phyloP scores from a whole-genome alignment of 306 rosid species.

The Pueraria montana region DNA sequence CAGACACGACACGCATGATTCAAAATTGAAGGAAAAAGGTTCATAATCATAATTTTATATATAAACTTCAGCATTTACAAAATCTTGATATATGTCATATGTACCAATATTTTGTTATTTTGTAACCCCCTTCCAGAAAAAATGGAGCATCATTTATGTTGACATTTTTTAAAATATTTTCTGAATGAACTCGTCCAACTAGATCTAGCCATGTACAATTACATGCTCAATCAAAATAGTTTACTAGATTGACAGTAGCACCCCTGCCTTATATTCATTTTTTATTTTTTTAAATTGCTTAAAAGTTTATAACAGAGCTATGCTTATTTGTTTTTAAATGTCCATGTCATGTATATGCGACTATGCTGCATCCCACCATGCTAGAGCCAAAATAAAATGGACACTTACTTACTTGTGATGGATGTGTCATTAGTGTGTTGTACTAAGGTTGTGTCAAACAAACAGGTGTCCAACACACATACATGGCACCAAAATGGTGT shows the following conservation, averaged over 20 bases:
- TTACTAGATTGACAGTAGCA: background rate
- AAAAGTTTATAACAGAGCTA: background rate
- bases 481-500: background rate
- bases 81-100: background rate
- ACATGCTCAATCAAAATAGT: background rate
- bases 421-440: background rate
- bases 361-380: background rate
- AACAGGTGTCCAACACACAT: background rate
- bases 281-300: background rate
- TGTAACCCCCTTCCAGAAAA: background rate
- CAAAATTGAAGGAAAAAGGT: background rate
- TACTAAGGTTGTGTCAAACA: background rate
- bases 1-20: background rate
- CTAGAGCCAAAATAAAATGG: too few relatives aligned
- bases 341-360: background rate
- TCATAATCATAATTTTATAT: background rate
- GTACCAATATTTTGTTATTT: background rate
- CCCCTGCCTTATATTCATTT: background rate
- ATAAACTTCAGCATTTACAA: background rate
- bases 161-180: background rate
- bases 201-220: background rate
- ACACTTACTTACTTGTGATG: background rate
- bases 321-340: background rate
- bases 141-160: conserved; percentile 3
- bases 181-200: background rate